Conservation (phyloP, 306 rosid species). For the Sindora glabra region DNA sequence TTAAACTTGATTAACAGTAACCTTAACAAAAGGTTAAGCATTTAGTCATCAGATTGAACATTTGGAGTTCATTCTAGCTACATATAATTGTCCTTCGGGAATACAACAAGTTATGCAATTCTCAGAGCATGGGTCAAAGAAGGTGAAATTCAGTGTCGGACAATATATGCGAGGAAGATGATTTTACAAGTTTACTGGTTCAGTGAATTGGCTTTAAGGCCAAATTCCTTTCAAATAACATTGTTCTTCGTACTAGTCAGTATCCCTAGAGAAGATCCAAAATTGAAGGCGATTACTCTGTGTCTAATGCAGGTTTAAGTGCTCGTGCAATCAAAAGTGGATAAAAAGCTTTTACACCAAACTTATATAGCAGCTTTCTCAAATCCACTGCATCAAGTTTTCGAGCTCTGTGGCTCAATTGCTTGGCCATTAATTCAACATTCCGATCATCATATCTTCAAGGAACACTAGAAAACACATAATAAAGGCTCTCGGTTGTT, state of each 20-base stretch:
- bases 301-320: conserved; percentile 57
- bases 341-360: conserved; percentile 31
- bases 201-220: conserved; percentile 78
- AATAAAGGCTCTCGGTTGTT: background rate
- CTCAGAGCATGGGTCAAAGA: conserved; percentile 57
- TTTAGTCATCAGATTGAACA: no score
- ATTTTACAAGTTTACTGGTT: conserved; percentile 41
- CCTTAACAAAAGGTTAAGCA: no score
- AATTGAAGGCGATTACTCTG: no score
- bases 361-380: conserved; percentile 19
- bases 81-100: background rate
- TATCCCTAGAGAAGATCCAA: no score
- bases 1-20: no score
- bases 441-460: conserved; percentile 26
- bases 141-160: conserved; percentile 49
- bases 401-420: conserved; percentile 21
- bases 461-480: conserved; percentile 17
- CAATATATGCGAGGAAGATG: conserved; percentile 48
- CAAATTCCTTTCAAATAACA: conserved; percentile 1
- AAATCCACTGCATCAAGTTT: conserved; percentile 42
- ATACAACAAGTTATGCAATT: conserved; percentile 61
- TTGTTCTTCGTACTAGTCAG: background rate
- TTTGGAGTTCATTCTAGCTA: no score
- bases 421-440: conserved; percentile 16
- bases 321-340: conserved; percentile 37